A percentile compares a stretch with the other conserved stretches of the same genome.
These are phyloP conservation scores for Fonsecaea monophora DNA, from an alignment of 2,329 filamentous ascomycete genomes.

Conservation along the genomic window DNA sequence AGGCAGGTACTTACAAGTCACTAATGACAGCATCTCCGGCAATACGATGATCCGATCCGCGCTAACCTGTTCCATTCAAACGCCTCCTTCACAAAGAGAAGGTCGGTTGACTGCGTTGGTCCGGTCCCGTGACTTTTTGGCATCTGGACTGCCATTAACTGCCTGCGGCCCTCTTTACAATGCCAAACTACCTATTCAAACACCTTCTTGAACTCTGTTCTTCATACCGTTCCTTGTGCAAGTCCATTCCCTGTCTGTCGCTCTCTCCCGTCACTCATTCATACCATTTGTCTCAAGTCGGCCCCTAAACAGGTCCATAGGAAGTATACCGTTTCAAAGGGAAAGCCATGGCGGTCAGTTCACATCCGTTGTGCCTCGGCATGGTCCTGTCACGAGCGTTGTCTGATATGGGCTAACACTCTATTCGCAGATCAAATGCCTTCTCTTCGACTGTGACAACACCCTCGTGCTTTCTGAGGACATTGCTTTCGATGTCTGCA, in stretches of 20 bases:
- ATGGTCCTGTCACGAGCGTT: not conserved
- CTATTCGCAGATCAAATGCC: conserved; percentile 66
- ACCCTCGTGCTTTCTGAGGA: conserved; percentile 91
- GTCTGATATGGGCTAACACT: not conserved
- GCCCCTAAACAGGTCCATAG: not conserved
- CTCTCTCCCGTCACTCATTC: not conserved
- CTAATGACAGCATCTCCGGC: not conserved
- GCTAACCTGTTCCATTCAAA: not conserved
- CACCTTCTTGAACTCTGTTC: not conserved
- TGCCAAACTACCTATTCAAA: not conserved
- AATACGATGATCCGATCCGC: not conserved
- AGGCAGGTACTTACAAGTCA: not conserved
- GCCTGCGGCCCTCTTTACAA: not conserved
- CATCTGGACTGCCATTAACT: not conserved
- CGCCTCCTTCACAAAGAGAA: not conserved
- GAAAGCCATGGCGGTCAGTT: not conserved
- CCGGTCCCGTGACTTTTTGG: not conserved
- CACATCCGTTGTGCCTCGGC: not conserved
- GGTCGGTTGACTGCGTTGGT: not conserved
- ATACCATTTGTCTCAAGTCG: not conserved
- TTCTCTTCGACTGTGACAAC: conserved; percentile 82
- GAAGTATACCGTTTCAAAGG: not conserved
- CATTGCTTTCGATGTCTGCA: conserved; percentile 89
- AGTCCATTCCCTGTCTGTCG: not conserved
- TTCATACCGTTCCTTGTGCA: not conserved